Percentiles rank a stretch among this genome's conserved stretches.
These are phyloP conservation scores for Claviceps africana DNA, from an alignment of 2,329 filamentous ascomycete species.

Conservation along the genomic window DNA sequence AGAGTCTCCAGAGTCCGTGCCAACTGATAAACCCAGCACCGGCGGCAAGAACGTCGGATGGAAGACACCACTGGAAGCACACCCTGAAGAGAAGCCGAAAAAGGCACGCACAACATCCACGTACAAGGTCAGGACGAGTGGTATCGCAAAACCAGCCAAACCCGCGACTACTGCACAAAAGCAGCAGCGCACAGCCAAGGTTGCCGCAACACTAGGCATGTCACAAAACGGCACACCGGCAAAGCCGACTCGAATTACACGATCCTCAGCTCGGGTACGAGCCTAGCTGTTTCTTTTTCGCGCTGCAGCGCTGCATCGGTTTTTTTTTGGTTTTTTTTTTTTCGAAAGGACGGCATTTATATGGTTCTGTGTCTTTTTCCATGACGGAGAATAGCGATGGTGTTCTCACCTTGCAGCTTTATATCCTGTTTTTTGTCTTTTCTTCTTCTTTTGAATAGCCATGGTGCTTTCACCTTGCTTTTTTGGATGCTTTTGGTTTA, in stretches of 20 bases:
- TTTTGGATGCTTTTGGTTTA: neutral
- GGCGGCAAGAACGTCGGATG: slow-evolving; percentile 19
- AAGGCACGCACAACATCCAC: slow-evolving; percentile 10
- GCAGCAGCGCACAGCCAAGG: slow-evolving; percentile 15
- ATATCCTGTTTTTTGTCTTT: neutral
- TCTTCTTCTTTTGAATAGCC: neutral
- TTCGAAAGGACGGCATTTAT: neutral
- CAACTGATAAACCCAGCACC: slow-evolving; percentile 5
- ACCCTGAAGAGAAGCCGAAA: slow-evolving; percentile 13
- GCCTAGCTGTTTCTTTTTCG: neutral
- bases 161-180: slow-evolving; percentile 9
- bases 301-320: neutral
- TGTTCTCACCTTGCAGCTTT: neutral
- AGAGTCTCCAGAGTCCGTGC: neutral
- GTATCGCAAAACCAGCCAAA: slow-evolving; percentile 18
- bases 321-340: neutral
- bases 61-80: slow-evolving; percentile 19
- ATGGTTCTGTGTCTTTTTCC: neutral
- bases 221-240: slow-evolving; percentile 21
- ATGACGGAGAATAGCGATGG: neutral
- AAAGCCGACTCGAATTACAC: slow-evolving; percentile 18
- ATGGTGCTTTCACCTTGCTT: neutral
- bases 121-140: slow-evolving; percentile 10
- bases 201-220: slow-evolving; percentile 20
- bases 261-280: slow-evolving; percentile 10